Percentiles rank a stretch among this genome's conserved stretches.
Conservation (phyloP, 139 green algal species). For the Penium margaritaceum region DNA sequence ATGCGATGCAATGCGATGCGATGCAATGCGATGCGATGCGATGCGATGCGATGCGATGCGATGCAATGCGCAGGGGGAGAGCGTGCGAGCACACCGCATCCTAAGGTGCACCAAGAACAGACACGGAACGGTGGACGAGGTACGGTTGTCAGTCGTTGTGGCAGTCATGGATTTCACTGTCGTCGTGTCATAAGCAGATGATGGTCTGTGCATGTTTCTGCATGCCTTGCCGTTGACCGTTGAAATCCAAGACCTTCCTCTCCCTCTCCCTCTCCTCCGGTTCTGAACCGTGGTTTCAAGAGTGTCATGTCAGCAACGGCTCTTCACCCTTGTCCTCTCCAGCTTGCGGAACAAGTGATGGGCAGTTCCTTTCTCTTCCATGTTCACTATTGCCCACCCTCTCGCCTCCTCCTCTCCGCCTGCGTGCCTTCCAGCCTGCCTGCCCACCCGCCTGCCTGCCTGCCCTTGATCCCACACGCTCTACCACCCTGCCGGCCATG, state of each 20-base stretch:
- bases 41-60: background rate
- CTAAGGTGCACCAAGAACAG: constrained; percentile 77
- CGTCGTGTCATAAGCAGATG: no score
- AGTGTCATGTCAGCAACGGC: no score
- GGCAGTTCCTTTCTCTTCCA: no score
- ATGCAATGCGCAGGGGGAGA: constrained; percentile 21
- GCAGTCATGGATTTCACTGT: no score
- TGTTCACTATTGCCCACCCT: no score
- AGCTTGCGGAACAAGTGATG: no score
- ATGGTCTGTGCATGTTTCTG: background rate
- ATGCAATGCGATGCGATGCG: background rate
- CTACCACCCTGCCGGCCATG: background rate
- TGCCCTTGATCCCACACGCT: background rate
- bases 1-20: background rate
- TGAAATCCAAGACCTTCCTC: background rate
- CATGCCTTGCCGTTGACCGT: background rate
- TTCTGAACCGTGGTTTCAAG: background rate
- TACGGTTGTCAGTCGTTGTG: no score
- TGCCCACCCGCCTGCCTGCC: background rate
- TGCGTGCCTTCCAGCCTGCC: background rate
- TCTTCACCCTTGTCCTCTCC: no score
- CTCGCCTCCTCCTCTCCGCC: background rate
- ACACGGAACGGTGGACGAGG: constrained; percentile 74
- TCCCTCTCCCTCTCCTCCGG: background rate
- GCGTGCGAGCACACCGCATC: constrained; percentile 42